Evolutionary conservation across 2,329 filamentous ascomycete species (phyloP).

Genomic region (Lomentospora prolificans): DNA sequence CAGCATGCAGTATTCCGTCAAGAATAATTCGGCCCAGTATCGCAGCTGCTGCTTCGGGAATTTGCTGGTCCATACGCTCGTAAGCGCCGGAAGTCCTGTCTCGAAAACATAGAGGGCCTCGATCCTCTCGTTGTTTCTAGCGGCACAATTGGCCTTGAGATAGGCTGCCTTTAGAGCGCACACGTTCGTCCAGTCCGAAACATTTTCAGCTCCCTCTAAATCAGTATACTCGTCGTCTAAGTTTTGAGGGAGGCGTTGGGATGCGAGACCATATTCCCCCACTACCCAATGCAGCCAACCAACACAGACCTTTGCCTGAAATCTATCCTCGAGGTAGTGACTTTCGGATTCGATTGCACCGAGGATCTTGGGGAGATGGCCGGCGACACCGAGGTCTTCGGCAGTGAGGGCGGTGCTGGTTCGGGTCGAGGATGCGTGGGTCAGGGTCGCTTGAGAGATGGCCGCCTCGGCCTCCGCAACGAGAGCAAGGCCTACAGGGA

Average conservation of each 20-base stretch:
- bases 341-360: constrained; percentile 50
- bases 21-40: constrained; percentile 68
- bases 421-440: constrained; percentile 25
- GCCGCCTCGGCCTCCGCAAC: constrained; percentile 61
- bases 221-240: constrained; percentile 45
- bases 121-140: constrained; percentile 34
- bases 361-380: constrained; percentile 39
- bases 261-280: constrained; percentile 56
- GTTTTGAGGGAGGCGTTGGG: constrained; percentile 52
- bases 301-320: constrained; percentile 74
- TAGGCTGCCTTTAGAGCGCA: constrained; percentile 73
- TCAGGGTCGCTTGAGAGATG: constrained; percentile 46
- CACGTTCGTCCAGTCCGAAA: constrained; percentile 70
- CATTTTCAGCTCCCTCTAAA: constrained; percentile 40
- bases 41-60: constrained; percentile 54
- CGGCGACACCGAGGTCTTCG: constrained; percentile 34
- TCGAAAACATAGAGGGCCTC: constrained; percentile 60
- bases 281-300: constrained; percentile 78
- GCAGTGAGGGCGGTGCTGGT: constrained; percentile 31
- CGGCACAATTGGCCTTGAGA: constrained; percentile 58
- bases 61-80: constrained; percentile 38
- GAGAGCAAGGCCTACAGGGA: constrained; percentile 36
- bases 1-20: constrained; percentile 66
- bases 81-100: constrained; percentile 54
- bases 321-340: constrained; percentile 44